phyloP scores from a whole-genome alignment of 2,329 filamentous ascomycete genomes.

The Fusarium brachygibbosum region DNA sequence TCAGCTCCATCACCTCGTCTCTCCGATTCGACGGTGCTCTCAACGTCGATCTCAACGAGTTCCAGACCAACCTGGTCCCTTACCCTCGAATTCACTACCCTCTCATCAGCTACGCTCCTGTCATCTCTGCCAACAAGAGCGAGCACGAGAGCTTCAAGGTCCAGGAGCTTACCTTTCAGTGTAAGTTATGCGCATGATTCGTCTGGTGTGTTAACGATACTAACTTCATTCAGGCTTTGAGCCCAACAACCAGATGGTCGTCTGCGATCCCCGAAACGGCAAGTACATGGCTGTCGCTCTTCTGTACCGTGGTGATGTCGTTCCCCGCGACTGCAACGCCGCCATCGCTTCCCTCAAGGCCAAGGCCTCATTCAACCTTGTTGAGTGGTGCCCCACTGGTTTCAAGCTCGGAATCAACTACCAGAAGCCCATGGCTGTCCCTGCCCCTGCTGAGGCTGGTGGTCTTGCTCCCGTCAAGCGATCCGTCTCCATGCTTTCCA shows the following conservation, averaged over 20 bases:
- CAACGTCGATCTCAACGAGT: conserved; percentile 82
- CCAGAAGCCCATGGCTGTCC: conserved; percentile 74
- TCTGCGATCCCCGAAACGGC: conserved; percentile 79
- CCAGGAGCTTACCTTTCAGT: conserved; percentile 80
- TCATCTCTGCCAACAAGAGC: conserved; percentile 80
- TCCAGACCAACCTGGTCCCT: conserved; percentile 82
- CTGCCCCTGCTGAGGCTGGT: conserved; percentile 66
- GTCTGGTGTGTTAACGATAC: conserved; percentile 17
- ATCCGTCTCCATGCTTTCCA: conserved; percentile 78
- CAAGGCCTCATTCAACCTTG: conserved; percentile 79
- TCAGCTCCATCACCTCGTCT: conserved; percentile 80
- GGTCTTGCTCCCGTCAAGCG: conserved; percentile 73
- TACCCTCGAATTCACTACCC: conserved; percentile 82
- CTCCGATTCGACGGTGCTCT: conserved; percentile 79
- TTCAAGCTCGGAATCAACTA: conserved; percentile 85
- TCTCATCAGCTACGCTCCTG: conserved; percentile 78
- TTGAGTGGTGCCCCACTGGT: conserved; percentile 81
- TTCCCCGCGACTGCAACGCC: conserved; percentile 76
- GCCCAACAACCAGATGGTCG: conserved; percentile 84
- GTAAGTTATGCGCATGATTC: conserved; percentile 59
- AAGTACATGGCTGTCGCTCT: conserved; percentile 83
- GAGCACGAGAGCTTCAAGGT: conserved; percentile 91
- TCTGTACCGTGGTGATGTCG: conserved; percentile 78
- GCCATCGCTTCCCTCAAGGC: conserved; percentile 77
- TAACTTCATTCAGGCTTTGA: conserved; percentile 71